These are phyloP conservation scores for Arctostaphylos glauca DNA, from an alignment of 148 eudicot genomes.

Conservation along the genomic window DNA sequence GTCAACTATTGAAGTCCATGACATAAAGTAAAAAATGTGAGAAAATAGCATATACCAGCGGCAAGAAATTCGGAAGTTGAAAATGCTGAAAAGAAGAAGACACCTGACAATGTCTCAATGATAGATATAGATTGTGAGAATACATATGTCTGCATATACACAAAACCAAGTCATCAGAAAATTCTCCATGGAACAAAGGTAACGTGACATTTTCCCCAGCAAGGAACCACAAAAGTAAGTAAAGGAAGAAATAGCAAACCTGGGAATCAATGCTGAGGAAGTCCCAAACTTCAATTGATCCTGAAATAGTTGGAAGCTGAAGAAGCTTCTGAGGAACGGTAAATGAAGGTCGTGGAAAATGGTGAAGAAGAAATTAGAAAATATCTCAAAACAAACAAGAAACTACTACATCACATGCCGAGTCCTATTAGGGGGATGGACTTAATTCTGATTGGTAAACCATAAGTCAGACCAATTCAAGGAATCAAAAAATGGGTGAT, in stretches of 20 bases:
- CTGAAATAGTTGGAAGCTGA: slow-evolving; percentile 87
- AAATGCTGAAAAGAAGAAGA: slow-evolving; percentile 9
- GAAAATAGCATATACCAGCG: slow-evolving; percentile 8
- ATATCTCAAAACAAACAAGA: background rate
- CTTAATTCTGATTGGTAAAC: slow-evolving; percentile 7
- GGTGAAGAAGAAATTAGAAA: background rate
- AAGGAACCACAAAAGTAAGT: slow-evolving; percentile 15
- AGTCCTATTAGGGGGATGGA: background rate
- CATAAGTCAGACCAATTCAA: background rate
- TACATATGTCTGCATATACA: slow-evolving; percentile 74
- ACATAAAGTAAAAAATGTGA: slow-evolving; percentile 5
- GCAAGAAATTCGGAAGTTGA: background rate
- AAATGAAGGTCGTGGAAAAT: slow-evolving; percentile 19
- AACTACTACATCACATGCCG: background rate
- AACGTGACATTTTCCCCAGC: background rate
- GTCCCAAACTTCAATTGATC: slow-evolving; percentile 99
- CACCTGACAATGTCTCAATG: slow-evolving; percentile 83
- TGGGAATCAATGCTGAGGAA: slow-evolving; percentile 98
- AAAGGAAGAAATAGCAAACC: slow-evolving; percentile 43
- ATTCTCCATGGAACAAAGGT: background rate
- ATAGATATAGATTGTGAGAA: slow-evolving; percentile 88
- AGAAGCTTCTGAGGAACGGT: slow-evolving; percentile 68
- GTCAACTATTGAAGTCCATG: slow-evolving; percentile 41
- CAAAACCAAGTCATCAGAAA: slow-evolving; percentile 21
- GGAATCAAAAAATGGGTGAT: background rate